Percentiles rank a stretch among this genome's conserved stretches.
These are phyloP conservation scores for Phycomyces nitens DNA, from an alignment of 192 early-diverging fungal genomes.

Conservation along the genomic window DNA sequence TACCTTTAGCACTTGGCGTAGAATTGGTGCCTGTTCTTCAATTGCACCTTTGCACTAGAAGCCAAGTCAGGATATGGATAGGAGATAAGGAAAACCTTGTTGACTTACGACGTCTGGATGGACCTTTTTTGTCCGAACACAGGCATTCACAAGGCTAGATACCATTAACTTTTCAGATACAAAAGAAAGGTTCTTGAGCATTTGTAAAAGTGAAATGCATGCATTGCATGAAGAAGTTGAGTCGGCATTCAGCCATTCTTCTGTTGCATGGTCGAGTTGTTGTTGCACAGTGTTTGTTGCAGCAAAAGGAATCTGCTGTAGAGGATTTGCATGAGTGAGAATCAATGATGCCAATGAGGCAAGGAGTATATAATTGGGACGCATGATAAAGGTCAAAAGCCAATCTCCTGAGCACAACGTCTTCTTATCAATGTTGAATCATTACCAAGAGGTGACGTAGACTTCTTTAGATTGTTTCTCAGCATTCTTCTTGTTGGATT, in stretches of 20 bases:
- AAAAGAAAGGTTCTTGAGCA: slow-evolving; percentile 42
- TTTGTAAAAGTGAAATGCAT: slow-evolving; percentile 40
- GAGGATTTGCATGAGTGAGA: not conserved
- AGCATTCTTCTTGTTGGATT: no score
- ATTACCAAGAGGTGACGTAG: no score
- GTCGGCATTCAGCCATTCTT: slow-evolving; percentile 15
- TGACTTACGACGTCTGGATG: slow-evolving; percentile 42
- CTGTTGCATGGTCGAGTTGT: slow-evolving; percentile 11
- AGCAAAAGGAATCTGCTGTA: not conserved
- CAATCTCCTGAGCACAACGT: no score
- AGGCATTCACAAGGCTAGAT: slow-evolving; percentile 30
- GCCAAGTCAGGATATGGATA: not conserved
- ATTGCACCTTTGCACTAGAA: slow-evolving; percentile 44
- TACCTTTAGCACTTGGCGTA: slow-evolving; percentile 36
- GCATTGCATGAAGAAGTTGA: slow-evolving; percentile 35
- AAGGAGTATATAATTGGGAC: not conserved
- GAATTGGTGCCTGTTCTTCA: slow-evolving; percentile 42
- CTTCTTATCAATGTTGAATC: no score
- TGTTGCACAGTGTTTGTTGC: not conserved
- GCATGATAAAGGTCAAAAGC: not conserved
- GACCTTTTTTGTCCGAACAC: slow-evolving; percentile 31
- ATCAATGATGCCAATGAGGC: not conserved
- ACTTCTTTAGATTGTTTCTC: no score
- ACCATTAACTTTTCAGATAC: slow-evolving; percentile 41
- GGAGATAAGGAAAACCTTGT: not conserved